Conservation (phyloP, 192 early-diverging fungal species). For the Podila clonocystis region DNA sequence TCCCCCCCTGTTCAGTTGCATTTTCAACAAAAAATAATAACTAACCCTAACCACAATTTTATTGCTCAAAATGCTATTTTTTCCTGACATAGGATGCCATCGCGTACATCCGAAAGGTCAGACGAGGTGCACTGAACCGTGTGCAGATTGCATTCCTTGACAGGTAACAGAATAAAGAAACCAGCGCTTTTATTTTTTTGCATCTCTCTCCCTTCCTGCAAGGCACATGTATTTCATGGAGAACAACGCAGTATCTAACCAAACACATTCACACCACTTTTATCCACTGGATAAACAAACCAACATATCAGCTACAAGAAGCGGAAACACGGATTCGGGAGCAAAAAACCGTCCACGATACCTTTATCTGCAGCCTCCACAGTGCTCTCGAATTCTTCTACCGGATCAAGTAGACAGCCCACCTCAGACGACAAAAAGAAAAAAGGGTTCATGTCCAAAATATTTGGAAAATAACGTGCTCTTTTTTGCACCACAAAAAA, state of each 20-base stretch:
- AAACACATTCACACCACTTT: background rate
- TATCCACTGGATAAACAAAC: background rate
- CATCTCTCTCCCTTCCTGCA: background rate
- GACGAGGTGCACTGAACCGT: slow-evolving; percentile 60
- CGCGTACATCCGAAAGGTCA: slow-evolving; percentile 50
- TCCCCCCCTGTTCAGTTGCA: background rate
- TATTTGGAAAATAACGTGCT: slow-evolving; percentile 29
- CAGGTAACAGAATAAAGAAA: slow-evolving; percentile 23
- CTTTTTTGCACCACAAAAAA: background rate
- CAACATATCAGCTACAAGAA: slow-evolving; percentile 37
- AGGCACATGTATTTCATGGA: background rate
- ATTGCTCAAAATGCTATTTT: slow-evolving; percentile 9
- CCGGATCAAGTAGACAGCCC: slow-evolving; percentile 34
- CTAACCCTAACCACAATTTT: background rate
- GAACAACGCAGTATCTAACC: background rate
- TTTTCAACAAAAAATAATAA: background rate
- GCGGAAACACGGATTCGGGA: slow-evolving; percentile 47
- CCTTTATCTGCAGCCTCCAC: background rate
- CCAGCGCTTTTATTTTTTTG: background rate
- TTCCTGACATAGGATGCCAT: slow-evolving; percentile 56
- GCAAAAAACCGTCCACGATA: slow-evolving; percentile 21
- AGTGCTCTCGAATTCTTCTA: background rate
- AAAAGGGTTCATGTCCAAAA: slow-evolving; percentile 46
- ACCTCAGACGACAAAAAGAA: slow-evolving; percentile 42
- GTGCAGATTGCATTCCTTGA: slow-evolving; percentile 58